These are phyloP conservation scores for Solanum hybrid DNA, from an alignment of 305 asterid species.

Conservation along the genomic window DNA sequence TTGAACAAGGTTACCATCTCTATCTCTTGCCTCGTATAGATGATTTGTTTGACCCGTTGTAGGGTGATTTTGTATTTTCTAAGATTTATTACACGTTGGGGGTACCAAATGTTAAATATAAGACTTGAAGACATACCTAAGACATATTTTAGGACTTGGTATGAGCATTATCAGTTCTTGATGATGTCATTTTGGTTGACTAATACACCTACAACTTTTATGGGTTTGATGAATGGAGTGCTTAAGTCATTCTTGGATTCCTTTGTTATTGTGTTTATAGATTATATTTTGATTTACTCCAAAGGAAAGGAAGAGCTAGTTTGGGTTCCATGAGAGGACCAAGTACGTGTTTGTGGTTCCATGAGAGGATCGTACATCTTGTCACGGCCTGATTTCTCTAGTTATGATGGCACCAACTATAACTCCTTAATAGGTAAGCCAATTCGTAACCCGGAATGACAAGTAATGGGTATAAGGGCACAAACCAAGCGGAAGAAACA, in stretches of 20 bases:
- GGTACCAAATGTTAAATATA: not conserved
- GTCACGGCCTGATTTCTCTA: not conserved
- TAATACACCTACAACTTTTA: not conserved
- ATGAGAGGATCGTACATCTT: not conserved
- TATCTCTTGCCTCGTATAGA: not conserved
- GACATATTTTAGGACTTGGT: not conserved
- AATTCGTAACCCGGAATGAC: not conserved
- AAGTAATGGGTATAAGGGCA: not conserved
- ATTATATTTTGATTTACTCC: not conserved
- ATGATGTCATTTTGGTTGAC: not conserved
- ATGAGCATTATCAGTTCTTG: not conserved
- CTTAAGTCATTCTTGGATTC: not conserved
- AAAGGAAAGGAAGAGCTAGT: not conserved
- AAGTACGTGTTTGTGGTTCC: not conserved
- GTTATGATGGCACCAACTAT: not conserved
- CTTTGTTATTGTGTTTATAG: not conserved
- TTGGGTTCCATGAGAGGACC: not conserved
- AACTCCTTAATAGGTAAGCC: not conserved
- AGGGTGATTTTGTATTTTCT: not conserved
- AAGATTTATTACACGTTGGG: not conserved
- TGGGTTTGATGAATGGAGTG: not conserved
- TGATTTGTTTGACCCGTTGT: too few relatives aligned
- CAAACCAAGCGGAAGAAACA: not conserved
- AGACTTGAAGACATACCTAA: not conserved
- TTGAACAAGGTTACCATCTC: not conserved